These are phyloP conservation scores for Brettanomyces sp. DNA, from an alignment of 805 yeast species.

Conservation along the genomic window DNA sequence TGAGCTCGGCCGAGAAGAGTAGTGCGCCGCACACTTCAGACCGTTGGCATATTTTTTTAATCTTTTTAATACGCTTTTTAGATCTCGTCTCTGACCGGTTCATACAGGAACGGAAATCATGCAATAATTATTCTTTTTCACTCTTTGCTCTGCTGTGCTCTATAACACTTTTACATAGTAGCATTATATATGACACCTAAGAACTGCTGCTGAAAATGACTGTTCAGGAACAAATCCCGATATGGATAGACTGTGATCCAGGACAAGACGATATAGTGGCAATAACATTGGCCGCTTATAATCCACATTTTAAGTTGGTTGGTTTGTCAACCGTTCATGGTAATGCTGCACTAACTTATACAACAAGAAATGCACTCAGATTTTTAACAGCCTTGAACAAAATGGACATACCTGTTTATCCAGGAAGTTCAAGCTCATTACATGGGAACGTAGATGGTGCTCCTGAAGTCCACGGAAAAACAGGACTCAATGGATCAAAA, in stretches of 20 bases:
- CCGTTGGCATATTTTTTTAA: no score
- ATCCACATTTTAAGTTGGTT: constrained; percentile 46
- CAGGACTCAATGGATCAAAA: constrained; percentile 69
- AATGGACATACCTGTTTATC: constrained; percentile 49
- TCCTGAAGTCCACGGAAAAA: constrained; percentile 58
- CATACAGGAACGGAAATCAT: neutral
- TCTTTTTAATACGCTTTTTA: no score
- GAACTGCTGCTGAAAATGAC: no score
- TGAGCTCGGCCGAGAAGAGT: no score
- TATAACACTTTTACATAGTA: no score
- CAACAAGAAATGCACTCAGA: constrained; percentile 63
- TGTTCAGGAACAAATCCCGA: constrained; percentile 33
- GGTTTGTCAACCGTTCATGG: constrained; percentile 78
- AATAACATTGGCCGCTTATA: constrained; percentile 49
- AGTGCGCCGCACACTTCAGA: no score
- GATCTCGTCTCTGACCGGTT: no score
- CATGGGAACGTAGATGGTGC: constrained; percentile 41
- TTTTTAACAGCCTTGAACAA: constrained; percentile 50
- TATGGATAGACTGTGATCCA: constrained; percentile 90
- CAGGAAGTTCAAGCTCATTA: constrained; percentile 57
- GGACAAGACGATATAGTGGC: constrained; percentile 87
- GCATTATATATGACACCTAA: no score
- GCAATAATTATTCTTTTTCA: neutral
- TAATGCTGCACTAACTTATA: constrained; percentile 51
- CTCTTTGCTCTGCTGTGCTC: no score